A percentile compares a stretch with the other conserved stretches of the same genome.
Evolutionary conservation across 2,329 filamentous ascomycete species (phyloP).

Genomic region (Ophiostoma pallidulum): DNA sequence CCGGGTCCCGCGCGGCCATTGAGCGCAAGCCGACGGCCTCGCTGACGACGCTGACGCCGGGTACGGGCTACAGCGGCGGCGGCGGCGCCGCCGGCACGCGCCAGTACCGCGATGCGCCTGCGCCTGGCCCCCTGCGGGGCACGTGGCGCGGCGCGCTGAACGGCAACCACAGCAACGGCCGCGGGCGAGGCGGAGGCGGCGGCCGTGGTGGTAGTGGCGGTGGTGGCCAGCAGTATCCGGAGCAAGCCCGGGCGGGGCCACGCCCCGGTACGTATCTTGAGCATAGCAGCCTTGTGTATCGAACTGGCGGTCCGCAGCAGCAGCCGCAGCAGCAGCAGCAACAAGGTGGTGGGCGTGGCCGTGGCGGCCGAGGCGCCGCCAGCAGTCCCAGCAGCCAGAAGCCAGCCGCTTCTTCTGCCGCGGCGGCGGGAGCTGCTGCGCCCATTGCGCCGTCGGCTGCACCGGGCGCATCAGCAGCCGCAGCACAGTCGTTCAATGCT

Average conservation of each 20-base stretch:
- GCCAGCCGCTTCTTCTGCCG: no score
- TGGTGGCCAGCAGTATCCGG: constrained; percentile 15
- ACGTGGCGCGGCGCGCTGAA: constrained; percentile 49
- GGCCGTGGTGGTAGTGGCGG: no score
- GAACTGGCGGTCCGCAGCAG: constrained; percentile 23
- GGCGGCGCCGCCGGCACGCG: constrained; percentile 35
- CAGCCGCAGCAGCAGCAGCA: constrained; percentile 17
- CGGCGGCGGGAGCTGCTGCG: no score
- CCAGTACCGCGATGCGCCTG: constrained; percentile 51
- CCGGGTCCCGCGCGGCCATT: constrained; percentile 48
- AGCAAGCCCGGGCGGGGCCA: constrained; percentile 16
- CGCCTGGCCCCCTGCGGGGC: constrained; percentile 45
- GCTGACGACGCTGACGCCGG: constrained; percentile 37
- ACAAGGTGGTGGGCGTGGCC: constrained; percentile 9
- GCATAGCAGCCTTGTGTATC: constrained; percentile 45
- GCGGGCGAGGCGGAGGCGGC: constrained; percentile 31
- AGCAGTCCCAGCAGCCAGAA: no score
- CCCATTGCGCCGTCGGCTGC: no score
- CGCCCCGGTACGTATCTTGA: constrained; percentile 30
- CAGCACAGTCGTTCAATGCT: constrained; percentile 36
- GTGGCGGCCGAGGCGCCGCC: constrained; percentile 20
- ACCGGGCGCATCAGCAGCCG: no score
- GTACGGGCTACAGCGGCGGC: constrained; percentile 34
- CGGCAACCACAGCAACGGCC: constrained; percentile 31
- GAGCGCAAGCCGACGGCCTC: constrained; percentile 42